phyloP scores from a whole-genome alignment of 345 rosid genomes.

The Garcia nutans region DNA sequence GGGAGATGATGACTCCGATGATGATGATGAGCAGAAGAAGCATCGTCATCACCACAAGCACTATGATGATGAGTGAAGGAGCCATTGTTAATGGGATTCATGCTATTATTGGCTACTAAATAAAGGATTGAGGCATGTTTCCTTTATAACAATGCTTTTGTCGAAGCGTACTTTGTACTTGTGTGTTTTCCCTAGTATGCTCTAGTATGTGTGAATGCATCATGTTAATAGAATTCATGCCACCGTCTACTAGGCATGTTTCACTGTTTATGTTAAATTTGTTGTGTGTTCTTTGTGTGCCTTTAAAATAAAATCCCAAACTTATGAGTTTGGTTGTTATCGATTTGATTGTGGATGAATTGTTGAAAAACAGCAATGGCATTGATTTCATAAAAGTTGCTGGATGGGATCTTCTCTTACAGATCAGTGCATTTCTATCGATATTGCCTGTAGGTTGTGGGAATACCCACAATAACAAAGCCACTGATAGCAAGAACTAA shows the following conservation, averaged over 20 bases:
- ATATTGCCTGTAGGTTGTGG: too few species aligned
- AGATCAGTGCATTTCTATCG: too few species aligned
- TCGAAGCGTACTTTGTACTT: background rate
- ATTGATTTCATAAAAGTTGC: too few species aligned
- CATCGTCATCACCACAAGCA: constrained; percentile 44
- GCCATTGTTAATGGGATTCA: constrained; percentile 26
- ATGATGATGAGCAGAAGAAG: constrained; percentile 54
- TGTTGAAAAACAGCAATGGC: background rate
- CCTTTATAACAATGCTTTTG: background rate
- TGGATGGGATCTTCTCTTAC: too few species aligned
- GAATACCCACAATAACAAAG: too few species aligned
- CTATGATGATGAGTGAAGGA: constrained; percentile 58
- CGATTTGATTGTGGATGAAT: background rate
- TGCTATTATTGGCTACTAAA: constrained; percentile 42
- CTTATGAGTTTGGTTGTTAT: background rate
- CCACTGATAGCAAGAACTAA: too few species aligned
- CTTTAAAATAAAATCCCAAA: constrained; percentile 14
- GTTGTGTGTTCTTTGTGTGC: background rate
- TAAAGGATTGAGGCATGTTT: constrained; percentile 42
- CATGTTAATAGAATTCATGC: background rate
- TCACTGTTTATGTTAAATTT: background rate
- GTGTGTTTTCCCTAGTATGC: constrained; percentile 2
- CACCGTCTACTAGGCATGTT: background rate
- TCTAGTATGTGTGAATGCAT: background rate
- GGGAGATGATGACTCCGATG: constrained; percentile 59